Evolutionary conservation across 257 asterid species (phyloP).

Genomic region (Ilex aquifolium): DNA sequence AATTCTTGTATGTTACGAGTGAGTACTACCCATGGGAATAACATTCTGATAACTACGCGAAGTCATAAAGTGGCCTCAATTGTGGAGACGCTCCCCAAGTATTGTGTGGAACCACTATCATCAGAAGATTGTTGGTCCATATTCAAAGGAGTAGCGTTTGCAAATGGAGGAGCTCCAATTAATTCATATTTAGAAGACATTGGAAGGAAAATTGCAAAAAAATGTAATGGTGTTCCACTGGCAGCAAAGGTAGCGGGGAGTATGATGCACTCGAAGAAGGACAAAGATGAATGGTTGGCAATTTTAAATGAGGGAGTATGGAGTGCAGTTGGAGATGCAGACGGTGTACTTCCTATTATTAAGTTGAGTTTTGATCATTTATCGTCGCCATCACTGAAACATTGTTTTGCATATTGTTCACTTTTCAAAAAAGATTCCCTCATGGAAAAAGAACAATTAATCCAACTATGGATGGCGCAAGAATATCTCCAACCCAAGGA

Average conservation of each 20-base stretch:
- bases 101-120: slow-evolving; percentile 11
- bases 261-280: slow-evolving; percentile 7
- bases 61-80: slow-evolving; percentile 10
- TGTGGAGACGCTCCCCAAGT: neutral
- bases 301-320: slow-evolving; percentile 1
- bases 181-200: slow-evolving; percentile 5
- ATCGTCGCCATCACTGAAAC: too few relatives aligned
- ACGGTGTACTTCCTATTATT: neutral
- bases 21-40: slow-evolving; percentile 4
- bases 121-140: slow-evolving; percentile 18
- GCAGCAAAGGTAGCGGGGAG: slow-evolving; percentile 30
- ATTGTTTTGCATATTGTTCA: too few relatives aligned
- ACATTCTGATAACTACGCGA: slow-evolving; percentile 20
- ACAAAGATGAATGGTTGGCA: slow-evolving; percentile 14
- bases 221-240: slow-evolving; percentile 32
- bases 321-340: neutral
- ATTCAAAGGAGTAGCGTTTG: slow-evolving; percentile 17
- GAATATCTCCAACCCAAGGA: slow-evolving; percentile 18
- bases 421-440: neutral
- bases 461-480: slow-evolving; percentile 30
- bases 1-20: slow-evolving; percentile 6
- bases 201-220: slow-evolving; percentile 14
- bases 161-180: slow-evolving; percentile 6
- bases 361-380: too few relatives aligned
- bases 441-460: slow-evolving; percentile 5